Conservation (phyloP, 352 stramenopile species). For the Pythium sukuiense region DNA sequence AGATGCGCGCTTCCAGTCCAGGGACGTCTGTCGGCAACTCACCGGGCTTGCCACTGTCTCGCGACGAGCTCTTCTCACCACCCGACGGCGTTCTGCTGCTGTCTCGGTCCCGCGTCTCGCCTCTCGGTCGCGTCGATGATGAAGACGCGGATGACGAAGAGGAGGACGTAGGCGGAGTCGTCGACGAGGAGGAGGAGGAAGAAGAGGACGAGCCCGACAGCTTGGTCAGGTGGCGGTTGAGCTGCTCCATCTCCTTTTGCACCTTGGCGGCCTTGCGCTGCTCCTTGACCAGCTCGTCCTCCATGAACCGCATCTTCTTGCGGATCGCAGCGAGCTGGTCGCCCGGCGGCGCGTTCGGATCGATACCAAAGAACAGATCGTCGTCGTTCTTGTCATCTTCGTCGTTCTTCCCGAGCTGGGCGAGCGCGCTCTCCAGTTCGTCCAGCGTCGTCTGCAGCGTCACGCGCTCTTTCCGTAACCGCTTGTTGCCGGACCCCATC, state of each 20-base stretch:
- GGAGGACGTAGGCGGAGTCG: conserved; percentile 6
- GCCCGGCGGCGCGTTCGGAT: conserved; percentile 50
- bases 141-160: conserved; percentile 34
- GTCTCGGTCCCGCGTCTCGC: conserved; percentile 19
- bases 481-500: conserved; percentile 84
- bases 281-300: conserved; percentile 81
- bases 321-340: conserved; percentile 62
- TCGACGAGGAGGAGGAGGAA: conserved; percentile 22
- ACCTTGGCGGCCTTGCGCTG: conserved; percentile 73
- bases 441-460: conserved; percentile 65
- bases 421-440: conserved; percentile 65
- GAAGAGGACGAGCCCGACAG: conserved; percentile 40
- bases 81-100: conserved; percentile 8
- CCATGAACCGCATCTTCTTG: conserved; percentile 71
- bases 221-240: conserved; percentile 70
- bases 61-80: background rate
- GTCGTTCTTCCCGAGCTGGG: conserved; percentile 62
- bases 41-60: conserved; percentile 25
- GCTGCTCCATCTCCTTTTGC: conserved; percentile 84
- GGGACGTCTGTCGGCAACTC: conserved; percentile 49
- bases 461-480: conserved; percentile 75
- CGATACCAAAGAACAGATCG: conserved; percentile 71
- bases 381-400: conserved; percentile 69
- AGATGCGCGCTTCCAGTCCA: conserved; percentile 67
- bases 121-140: conserved; percentile 21